Evolutionary conservation across 192 early-diverging fungal species (phyloP).

Genomic region (Coemansia sp.): DNA sequence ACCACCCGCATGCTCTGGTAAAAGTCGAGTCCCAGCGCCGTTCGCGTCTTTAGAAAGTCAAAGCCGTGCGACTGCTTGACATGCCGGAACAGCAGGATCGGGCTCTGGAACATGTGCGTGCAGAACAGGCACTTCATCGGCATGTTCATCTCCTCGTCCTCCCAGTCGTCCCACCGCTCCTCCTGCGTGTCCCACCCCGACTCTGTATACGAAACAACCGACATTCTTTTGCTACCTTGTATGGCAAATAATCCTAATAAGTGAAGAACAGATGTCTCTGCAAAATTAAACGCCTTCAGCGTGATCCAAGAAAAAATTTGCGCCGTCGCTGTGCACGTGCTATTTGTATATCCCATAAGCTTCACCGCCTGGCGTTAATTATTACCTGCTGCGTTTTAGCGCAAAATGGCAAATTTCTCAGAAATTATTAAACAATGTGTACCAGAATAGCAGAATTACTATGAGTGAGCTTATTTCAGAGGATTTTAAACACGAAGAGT

Average conservation of each 20-base stretch:
- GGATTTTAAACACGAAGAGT: slow-evolving; percentile 6
- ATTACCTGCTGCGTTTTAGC: no score
- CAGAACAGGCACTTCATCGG: slow-evolving; percentile 75
- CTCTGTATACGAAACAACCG: slow-evolving; percentile 48
- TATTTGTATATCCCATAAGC: not conserved
- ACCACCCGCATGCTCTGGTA: slow-evolving; percentile 69
- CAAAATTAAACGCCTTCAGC: not conserved
- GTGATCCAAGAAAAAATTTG: slow-evolving; percentile 9
- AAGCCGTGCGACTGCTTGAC: slow-evolving; percentile 61
- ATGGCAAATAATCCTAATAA: not conserved
- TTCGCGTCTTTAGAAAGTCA: slow-evolving; percentile 61
- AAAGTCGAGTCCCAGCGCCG: slow-evolving; percentile 66
- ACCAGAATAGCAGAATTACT: no score
- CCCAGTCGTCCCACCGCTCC: slow-evolving; percentile 73
- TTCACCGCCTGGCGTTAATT: not conserved
- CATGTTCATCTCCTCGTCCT: slow-evolving; percentile 59
- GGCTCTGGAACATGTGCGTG: slow-evolving; percentile 50
- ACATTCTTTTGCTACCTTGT: slow-evolving; percentile 21
- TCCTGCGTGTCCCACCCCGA: slow-evolving; percentile 55
- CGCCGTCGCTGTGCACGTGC: not conserved
- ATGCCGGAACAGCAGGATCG: slow-evolving; percentile 63
- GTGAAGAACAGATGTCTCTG: not conserved
- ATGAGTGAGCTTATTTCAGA: not conserved
- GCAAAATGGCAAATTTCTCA: no score
- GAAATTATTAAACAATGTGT: no score